Base-by-base conservation (phyloP, 371 early-diverging fungal genomes). In the Rhizomucor miehei region DNA sequence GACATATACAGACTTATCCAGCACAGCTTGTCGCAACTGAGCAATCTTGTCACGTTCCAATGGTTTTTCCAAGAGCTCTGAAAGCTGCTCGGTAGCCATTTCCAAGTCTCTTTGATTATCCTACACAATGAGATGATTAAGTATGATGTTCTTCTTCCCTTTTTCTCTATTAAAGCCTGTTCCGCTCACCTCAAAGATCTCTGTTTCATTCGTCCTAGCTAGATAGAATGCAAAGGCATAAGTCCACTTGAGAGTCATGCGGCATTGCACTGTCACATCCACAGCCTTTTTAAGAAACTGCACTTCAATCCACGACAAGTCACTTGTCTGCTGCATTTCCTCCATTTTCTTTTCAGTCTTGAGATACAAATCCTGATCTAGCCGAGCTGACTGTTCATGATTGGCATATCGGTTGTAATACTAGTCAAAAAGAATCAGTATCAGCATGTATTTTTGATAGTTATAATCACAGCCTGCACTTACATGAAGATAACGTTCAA, bases 261-360 rank as follows among this genome's bases (percentile, higher is more conserved):
- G 89, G 58, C 94, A 88, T 52, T 87, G 73, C 12, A 90, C 81
- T 13, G 97, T 82, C 0, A 88, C 89, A 66, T 94, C 93, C 38
- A 95, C 92, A 6, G 97, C 98, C 39, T 89, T 89, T 59, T 87
- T 85, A 34, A 98, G 71, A 67, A 97, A 98, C 74, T 98, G 98
- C 1, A 96, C 97, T 75, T 98, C 97, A 63, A 98, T 98, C 99
- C 99, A 98, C 29, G 95, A 93, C 44, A 97, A 77, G 29, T 88
- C 88, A 23, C 90, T 87, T 16, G 83, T 81, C 48, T 85, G 81
- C 69, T 97, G 98, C 88, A 97, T 90, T 62, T 90, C 90, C 57
- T 94, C 94, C 96, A 98, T 98, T 63, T 94, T 94, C 59, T 84
- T 85, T 65, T 96, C 95, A 19, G 95, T 96, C 65, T 89, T 87